phyloP scores from a whole-genome alignment of 2,329 filamentous ascomycete species.

The Apiospora rasikravindrae region DNA sequence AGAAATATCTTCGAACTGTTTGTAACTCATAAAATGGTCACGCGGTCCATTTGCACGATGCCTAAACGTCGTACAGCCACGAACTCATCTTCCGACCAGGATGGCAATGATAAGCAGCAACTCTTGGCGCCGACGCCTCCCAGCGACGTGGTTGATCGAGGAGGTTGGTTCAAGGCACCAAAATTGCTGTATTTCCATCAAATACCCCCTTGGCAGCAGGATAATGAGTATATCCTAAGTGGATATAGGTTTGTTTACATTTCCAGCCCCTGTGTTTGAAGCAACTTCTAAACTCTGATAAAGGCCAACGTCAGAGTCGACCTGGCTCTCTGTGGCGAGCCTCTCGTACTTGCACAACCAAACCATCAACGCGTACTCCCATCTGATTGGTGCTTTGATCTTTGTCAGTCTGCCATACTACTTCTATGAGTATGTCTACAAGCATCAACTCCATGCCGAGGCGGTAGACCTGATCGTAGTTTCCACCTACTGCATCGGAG shows the following conservation, averaged over 20 bases:
- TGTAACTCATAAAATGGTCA: neutral
- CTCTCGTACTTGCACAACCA: constrained; percentile 19
- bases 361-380: constrained; percentile 20
- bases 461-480: constrained; percentile 24
- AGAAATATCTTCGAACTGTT: neutral
- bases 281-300: neutral
- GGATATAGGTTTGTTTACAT: neutral
- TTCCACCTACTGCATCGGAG: constrained; percentile 26
- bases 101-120: neutral
- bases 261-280: neutral
- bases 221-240: constrained; percentile 16
- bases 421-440: constrained; percentile 11
- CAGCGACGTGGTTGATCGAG: neutral
- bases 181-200: constrained; percentile 7
- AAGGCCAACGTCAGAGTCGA: constrained; percentile 21
- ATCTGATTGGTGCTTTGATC: constrained; percentile 18
- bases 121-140: neutral
- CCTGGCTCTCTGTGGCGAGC: constrained; percentile 18
- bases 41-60: too few species aligned
- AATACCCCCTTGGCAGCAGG: constrained; percentile 6
- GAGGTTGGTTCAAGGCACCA: neutral
- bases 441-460: neutral
- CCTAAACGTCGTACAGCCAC: neutral
- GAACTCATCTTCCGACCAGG: neutral
- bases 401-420: constrained; percentile 20